Conservation (phyloP, 2,329 filamentous ascomycete species). For the Botrytis galanthina region DNA sequence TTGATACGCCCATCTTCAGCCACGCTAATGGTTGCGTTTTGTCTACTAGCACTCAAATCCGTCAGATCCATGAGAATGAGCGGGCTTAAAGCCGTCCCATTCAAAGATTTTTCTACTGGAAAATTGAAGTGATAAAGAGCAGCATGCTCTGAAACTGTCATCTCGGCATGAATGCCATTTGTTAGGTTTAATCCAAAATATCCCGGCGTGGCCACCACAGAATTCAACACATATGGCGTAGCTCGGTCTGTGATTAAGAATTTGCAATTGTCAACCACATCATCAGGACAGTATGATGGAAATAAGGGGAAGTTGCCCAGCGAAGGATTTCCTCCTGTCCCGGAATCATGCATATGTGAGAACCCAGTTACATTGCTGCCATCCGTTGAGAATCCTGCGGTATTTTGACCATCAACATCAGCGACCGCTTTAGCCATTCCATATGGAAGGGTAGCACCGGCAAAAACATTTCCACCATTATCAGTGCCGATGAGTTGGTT, state of each 20-base stretch:
- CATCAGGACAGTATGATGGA: constrained; percentile 44
- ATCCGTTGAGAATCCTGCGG: constrained; percentile 48
- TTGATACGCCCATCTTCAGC: constrained; percentile 59
- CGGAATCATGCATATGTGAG: constrained; percentile 46
- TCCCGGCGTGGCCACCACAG: constrained; percentile 58
- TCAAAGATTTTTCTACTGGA: constrained; percentile 39
- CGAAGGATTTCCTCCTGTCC: constrained; percentile 46
- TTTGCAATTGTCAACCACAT: constrained; percentile 55
- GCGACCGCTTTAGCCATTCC: constrained; percentile 56
- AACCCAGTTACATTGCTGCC: constrained; percentile 51
- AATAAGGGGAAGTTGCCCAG: constrained; percentile 49
- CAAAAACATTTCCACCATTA: constrained; percentile 53
- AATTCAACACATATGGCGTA: constrained; percentile 44
- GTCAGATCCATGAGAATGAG: constrained; percentile 64
- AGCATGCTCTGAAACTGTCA: constrained; percentile 62
- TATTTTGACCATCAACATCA: constrained; percentile 49
- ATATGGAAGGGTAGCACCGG: constrained; percentile 53
- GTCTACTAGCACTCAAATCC: constrained; percentile 59
- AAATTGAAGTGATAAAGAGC: constrained; percentile 67
- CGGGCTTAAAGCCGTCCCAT: constrained; percentile 44
- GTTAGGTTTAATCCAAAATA: constrained; percentile 61
- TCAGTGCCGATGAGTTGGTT: constrained; percentile 53
- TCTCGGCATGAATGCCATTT: constrained; percentile 58
- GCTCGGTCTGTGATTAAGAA: constrained; percentile 51
- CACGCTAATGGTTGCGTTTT: constrained; percentile 56